Evolutionary conservation across 495 filamentous ascomycete genomes (phyloP), one percentile per base, ranked within the genome.

Genomic region (Penicillium cinerascens): DNA sequence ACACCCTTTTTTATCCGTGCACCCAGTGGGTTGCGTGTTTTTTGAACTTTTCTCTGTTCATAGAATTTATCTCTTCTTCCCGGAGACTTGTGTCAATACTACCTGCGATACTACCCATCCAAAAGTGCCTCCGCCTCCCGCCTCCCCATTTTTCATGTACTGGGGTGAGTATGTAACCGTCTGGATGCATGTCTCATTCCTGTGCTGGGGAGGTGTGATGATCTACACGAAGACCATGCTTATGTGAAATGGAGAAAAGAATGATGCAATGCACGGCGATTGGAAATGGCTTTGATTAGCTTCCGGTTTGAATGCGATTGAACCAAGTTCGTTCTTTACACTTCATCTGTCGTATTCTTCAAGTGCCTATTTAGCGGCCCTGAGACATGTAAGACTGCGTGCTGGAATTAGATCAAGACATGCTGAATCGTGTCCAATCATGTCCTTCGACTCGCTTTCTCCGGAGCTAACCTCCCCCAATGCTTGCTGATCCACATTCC

Each of bases 41-140:
- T 44, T 27, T 47, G 42, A 35, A 15, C 21, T 17, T 10, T 37
- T 54, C 23, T 46, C 47, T 63, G 60, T 59, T 48, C 21, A 63
- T 63, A 63, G 60, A 56, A 26, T 63, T 47, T 21, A 42, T 35
- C 27, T 40, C 51, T 52, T 50, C 44, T 53, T 41, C 52, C 16
- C 54, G 40, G 47, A 44, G 47, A 42, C 51, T 42, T 55, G 59
- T 59, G 59, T 40, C 47, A 62, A 62, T 62, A 52, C 59, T 55
- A 62, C 55, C 48, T 43, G 42, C 40, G 52, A 59, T 53, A 35
- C 37, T 40, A 44, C 40, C 44, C 54, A 45, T 49, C 27, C 42
- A 44, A 45, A 15, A 29, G 4, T 22, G 10, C 44, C 27, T 6
- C 26, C 6, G 17, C 26, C 26, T n/a, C 26, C 26, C 26, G 18